These are phyloP conservation scores for Leccinum imitatum DNA, from an alignment of 768 basidiomycete species.

Conservation along the genomic window DNA sequence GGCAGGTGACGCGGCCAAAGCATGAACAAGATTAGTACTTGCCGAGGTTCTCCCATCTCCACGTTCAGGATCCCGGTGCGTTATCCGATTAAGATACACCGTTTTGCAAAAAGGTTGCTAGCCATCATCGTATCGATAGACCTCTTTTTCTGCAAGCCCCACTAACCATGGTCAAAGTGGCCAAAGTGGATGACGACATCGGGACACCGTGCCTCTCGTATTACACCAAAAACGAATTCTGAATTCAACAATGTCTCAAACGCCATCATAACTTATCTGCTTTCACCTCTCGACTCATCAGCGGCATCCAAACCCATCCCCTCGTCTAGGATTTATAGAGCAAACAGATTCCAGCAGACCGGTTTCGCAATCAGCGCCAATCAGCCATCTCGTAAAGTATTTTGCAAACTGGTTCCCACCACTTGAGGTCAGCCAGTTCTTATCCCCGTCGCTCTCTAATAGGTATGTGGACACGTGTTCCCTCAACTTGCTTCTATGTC, in stretches of 20 bases:
- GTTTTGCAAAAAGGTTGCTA: not conserved
- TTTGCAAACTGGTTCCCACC: conserved; percentile 20
- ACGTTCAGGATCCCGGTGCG: not conserved
- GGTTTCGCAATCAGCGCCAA: conserved; percentile 6
- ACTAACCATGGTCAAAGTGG: not conserved
- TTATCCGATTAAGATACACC: not conserved
- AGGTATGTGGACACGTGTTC: conserved; percentile 23
- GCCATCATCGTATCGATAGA: not conserved
- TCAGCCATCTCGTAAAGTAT: conserved; percentile 27
- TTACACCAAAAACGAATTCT: not conserved
- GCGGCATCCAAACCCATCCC: not conserved
- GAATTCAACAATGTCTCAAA: not conserved
- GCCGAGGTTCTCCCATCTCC: not conserved
- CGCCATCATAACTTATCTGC: not conserved
- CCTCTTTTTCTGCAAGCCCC: not conserved
- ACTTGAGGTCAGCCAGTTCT: conserved; percentile 1
- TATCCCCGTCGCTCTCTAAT: conserved; percentile 14
- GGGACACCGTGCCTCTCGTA: not conserved
- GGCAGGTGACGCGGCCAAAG: not conserved
- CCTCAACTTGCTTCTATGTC: conserved; percentile 12
- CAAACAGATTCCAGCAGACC: conserved; percentile 1
- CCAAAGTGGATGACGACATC: not conserved
- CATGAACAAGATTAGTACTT: not conserved
- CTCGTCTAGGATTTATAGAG: not conserved
- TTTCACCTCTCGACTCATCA: conserved; percentile 1